Evolutionary conservation across 768 basidiomycete genomes (phyloP).

Genomic region (Mycena polygramma): DNA sequence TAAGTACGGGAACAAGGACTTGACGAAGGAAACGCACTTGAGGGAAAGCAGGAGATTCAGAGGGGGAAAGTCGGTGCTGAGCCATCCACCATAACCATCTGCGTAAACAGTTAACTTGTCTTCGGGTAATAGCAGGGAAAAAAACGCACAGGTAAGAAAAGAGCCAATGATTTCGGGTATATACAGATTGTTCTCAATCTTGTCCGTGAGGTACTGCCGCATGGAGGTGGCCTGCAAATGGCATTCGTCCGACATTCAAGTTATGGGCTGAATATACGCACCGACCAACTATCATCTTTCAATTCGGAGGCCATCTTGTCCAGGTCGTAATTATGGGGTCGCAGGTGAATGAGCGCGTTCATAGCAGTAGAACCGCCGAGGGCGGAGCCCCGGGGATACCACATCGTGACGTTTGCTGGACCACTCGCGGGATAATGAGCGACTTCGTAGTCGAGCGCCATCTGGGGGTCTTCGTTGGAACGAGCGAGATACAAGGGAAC

Average conservation of each 20-base stretch:
- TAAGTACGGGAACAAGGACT: background rate
- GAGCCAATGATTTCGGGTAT: conserved; percentile 14
- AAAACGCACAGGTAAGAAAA: conserved; percentile 25
- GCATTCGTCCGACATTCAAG: background rate
- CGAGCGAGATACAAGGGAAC: conserved; percentile 28
- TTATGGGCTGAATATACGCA: background rate
- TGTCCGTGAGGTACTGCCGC: conserved; percentile 24
- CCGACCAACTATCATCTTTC: conserved; percentile 25
- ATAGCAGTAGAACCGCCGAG: conserved; percentile 32
- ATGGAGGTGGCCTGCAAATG: conserved; percentile 11
- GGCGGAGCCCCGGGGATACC: conserved; percentile 29
- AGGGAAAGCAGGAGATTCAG: conserved; percentile 32
- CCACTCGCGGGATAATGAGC: conserved; percentile 25
- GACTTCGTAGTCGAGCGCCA: conserved; percentile 31
- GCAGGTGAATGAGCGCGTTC: conserved; percentile 33
- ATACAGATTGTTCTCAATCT: conserved; percentile 33
- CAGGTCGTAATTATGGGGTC: conserved; percentile 28
- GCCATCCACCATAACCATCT: conserved; percentile 33
- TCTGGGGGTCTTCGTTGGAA: conserved; percentile 27
- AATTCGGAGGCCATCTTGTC: conserved; percentile 26
- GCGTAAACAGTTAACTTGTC: background rate
- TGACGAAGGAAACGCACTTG: background rate
- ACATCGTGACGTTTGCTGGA: conserved; percentile 30
- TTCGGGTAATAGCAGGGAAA: background rate
- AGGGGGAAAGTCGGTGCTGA: conserved; percentile 31